Evolutionary conservation across 495 filamentous ascomycete species (phyloP), one percentile per base, ranked within the genome.

Genomic region (Aspergillus coremiiformis): DNA sequence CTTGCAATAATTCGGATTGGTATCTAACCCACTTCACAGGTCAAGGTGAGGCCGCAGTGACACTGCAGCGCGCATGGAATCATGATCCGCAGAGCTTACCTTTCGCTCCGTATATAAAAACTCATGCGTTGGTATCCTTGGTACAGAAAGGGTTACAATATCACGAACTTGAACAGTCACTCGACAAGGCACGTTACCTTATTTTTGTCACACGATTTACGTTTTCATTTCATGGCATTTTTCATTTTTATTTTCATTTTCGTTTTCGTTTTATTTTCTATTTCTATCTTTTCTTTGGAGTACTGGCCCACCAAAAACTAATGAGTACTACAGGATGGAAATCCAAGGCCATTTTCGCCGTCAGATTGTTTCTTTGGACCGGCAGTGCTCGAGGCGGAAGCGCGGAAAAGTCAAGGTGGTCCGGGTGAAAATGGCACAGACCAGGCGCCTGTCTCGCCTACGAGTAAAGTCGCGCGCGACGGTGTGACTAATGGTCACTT

Each of bases 1-100:
- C 32, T 12, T 14, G 29, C 32, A n/a, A 35, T 12, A 35, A 4
- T 15, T 35, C 11, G n/a, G 33, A 5, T 44, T 32, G 24, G 37
- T 37, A 51, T 41, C 59, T 66, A 60, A 69, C 59, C 22, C 39
- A 22, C 62, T 50, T 46, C 47, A 61, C 55, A 81, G 75, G 70
- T 44, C 73, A 75, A 65, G 72, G 82, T 60, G 85, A 89, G 58
- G 85, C 87, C 50, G 87, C 87, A 44, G 81, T 85, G 58, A 85
- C 82, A 68, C 77, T 92, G 54, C 87, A 90, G 71, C 86, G 87
- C 68, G 84, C 87, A 69, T 92, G 87, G 87, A 74, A 84, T 64
- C 71, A 73, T 57, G 78, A 86, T 63, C 87, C 87, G 49, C 82
- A 90, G 63, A 78, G 71, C 67, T 79, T 92, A 53, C 80, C 84